Evolutionary conservation across 805 yeast species (phyloP).

Genomic region (Sugiyamaella qingdaonensis): DNA sequence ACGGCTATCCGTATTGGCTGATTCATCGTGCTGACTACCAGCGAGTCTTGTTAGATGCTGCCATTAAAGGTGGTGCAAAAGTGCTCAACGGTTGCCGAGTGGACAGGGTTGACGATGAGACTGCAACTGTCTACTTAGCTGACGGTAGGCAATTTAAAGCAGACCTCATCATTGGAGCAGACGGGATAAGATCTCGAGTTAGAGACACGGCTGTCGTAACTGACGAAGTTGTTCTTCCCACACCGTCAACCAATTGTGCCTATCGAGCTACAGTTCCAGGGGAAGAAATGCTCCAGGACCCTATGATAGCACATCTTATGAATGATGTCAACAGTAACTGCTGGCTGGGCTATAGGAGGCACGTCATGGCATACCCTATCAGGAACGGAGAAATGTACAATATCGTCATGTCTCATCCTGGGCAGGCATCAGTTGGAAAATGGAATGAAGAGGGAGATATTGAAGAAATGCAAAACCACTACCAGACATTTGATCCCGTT

Average conservation of each 20-base stretch:
- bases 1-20: conserved; percentile 27
- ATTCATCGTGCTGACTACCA: conserved; percentile 33
- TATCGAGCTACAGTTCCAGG: conserved; percentile 11
- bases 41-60: conserved; percentile 25
- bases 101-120: conserved; percentile 23
- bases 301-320: conserved; percentile 25
- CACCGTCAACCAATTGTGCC: conserved; percentile 18
- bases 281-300: conserved; percentile 10
- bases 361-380: conserved; percentile 14
- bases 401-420: conserved; percentile 12
- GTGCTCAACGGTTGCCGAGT: conserved; percentile 21
- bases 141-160: conserved; percentile 2
- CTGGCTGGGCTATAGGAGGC: conserved; percentile 16
- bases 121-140: conserved; percentile 1
- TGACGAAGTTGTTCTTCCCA: conserved; percentile 18
- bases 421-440: conserved; percentile 11
- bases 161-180: conserved; percentile 11
- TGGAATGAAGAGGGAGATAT: conserved; percentile 12
- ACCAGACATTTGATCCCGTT: conserved; percentile 10
- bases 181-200: conserved; percentile 8
- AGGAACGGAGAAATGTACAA: conserved; percentile 13
- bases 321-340: conserved; percentile 26
- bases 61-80: conserved; percentile 25
- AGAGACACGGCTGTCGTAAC: conserved; percentile 9
- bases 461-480: conserved; percentile 11